Conservation (phyloP, 805 yeast species). For the Saturnispora kantuleensis region DNA sequence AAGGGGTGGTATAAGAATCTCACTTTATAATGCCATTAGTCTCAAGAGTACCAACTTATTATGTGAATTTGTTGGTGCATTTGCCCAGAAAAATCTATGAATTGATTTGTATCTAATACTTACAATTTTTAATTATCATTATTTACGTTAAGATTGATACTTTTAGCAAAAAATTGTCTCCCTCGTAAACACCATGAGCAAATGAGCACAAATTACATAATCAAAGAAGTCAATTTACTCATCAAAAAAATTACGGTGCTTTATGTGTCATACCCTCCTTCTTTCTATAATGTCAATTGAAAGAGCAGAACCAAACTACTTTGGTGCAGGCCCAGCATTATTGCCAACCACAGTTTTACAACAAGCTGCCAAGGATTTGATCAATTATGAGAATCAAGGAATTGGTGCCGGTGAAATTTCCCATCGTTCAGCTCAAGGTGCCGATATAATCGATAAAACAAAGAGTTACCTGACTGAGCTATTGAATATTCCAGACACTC, state of each 20-base stretch:
- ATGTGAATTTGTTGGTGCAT: conserved; percentile 47
- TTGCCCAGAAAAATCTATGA: conserved; percentile 35
- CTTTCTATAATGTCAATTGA: conserved; percentile 30
- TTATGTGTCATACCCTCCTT: not conserved
- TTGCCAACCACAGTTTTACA: conserved; percentile 77
- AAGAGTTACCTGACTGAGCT: conserved; percentile 57
- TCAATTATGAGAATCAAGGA: conserved; percentile 59
- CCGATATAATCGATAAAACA: conserved; percentile 64
- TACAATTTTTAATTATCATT: too few relatives aligned
- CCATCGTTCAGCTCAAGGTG: conserved; percentile 84
- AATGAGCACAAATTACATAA: not conserved
- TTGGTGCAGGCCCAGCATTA: conserved; percentile 98
- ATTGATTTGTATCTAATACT: too few relatives aligned
- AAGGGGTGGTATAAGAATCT: conserved; percentile 94
- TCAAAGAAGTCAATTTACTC: not conserved
- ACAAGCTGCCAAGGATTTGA: conserved; percentile 77
- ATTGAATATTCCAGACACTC: conserved; percentile 75
- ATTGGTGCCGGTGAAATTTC: conserved; percentile 94
- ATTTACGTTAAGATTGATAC: too few relatives aligned
- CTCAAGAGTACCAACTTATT: conserved; percentile 48
- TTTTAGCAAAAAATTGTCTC: too few relatives aligned
- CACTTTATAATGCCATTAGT: conserved; percentile 81
- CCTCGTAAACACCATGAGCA: too few relatives aligned
- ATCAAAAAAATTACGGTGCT: not conserved
- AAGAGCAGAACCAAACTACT: conserved; percentile 69